Conservation (phyloP, 257 asterid genomes). For the Ilex asprella region DNA sequence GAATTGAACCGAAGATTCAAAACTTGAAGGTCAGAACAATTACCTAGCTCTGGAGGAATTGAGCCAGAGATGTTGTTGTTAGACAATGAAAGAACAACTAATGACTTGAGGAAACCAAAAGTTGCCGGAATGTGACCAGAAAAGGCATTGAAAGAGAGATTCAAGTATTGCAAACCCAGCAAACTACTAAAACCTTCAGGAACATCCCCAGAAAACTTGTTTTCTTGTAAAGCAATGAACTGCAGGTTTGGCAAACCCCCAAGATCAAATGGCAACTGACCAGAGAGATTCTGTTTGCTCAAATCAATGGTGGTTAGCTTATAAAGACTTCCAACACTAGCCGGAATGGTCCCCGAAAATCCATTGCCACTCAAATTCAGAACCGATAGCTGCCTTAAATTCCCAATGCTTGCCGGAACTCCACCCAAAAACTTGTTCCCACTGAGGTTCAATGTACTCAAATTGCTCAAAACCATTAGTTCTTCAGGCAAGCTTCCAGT, state of each 20-base stretch:
- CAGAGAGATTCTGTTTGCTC: slow-evolving; percentile 56
- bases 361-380: slow-evolving; percentile 58
- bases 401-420: slow-evolving; percentile 40
- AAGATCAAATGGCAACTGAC: slow-evolving; percentile 51
- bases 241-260: slow-evolving; percentile 65
- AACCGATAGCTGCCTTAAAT: slow-evolving; percentile 38
- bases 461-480: slow-evolving; percentile 38
- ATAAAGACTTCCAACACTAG: slow-evolving; percentile 52
- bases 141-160: slow-evolving; percentile 58
- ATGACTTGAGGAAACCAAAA: slow-evolving; percentile 59
- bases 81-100: slow-evolving; percentile 51
- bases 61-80: slow-evolving; percentile 44
- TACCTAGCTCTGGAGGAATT: slow-evolving; percentile 56
- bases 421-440: slow-evolving; percentile 47
- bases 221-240: slow-evolving; percentile 65
- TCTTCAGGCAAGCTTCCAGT: slow-evolving; percentile 43
- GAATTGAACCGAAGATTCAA: slow-evolving; percentile 48
- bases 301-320: slow-evolving; percentile 47
- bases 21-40: slow-evolving; percentile 47
- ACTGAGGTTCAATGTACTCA: slow-evolving; percentile 47
- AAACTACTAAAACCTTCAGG: slow-evolving; percentile 72
- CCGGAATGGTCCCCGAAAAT: slow-evolving; percentile 44
- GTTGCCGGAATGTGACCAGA: slow-evolving; percentile 54
- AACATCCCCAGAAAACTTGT: slow-evolving; percentile 45
- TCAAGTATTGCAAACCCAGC: slow-evolving; percentile 43